Evolutionary conservation across 2,329 filamentous ascomycete species (phyloP).

Genomic region (Colletotrichum melonis): DNA sequence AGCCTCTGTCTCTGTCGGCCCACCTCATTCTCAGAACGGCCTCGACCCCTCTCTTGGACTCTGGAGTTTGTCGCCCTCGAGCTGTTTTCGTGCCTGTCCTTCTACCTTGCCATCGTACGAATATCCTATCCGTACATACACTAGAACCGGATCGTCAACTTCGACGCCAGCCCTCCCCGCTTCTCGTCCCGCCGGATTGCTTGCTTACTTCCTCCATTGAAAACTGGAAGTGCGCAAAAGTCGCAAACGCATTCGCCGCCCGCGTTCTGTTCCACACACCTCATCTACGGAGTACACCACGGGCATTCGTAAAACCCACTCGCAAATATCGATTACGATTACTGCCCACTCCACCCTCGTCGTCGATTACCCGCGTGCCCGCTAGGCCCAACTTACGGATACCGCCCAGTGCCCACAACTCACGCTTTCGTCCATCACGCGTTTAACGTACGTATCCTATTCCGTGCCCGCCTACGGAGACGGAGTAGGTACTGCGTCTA

Average conservation of each 20-base stretch:
- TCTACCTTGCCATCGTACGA: neutral
- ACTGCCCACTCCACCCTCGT: constrained; percentile 5
- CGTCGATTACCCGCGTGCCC: neutral
- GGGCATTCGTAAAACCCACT: neutral
- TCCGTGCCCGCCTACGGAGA: no score
- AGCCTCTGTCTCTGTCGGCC: constrained; percentile 7
- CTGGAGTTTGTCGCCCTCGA: neutral
- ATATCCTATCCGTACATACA: neutral
- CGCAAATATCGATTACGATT: constrained; percentile 1
- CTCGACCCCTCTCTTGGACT: neutral
- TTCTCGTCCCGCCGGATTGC: neutral
- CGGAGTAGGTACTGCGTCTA: neutral
- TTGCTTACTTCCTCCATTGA: neutral
- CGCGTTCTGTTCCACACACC: neutral
- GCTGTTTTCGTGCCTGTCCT: neutral
- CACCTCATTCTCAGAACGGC: neutral
- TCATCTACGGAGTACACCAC: neutral
- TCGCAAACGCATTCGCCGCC: neutral
- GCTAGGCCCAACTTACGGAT: neutral
- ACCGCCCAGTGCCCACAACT: no score
- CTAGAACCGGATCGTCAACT: neutral
- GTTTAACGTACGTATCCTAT: no score
- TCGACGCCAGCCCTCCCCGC: constrained; percentile 9
- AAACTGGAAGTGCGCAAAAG: neutral
- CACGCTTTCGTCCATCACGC: no score